These are phyloP conservation scores for Urochloa ruziziensis DNA, from an alignment of 176 grass and related monocot genomes.

Conservation along the genomic window DNA sequence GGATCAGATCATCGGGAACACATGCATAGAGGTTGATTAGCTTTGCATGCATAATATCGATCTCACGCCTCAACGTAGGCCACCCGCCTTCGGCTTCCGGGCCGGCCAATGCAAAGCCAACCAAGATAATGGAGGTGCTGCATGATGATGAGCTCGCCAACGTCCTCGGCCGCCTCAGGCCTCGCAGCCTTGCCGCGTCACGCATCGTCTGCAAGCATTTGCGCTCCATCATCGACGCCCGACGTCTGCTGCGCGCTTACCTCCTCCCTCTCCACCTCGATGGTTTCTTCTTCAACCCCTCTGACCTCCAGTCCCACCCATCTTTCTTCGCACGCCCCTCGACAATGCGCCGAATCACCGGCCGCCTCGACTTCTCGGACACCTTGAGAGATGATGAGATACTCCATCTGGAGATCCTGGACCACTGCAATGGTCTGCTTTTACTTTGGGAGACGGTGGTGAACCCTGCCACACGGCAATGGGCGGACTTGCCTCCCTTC, in stretches of 20 bases:
- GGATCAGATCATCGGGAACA: too few species aligned
- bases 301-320: not conserved
- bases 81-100: too few species aligned
- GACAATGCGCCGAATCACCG: too few species aligned
- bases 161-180: not conserved
- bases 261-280: not conserved
- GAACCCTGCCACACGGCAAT: conserved; percentile 7
- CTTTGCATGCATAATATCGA: too few species aligned
- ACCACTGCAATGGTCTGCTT: not conserved
- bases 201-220: not conserved
- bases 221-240: not conserved
- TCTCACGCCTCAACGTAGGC: too few species aligned
- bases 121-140: too few species aligned
- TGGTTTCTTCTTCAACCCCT: not conserved
- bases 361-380: not conserved
- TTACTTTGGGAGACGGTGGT: not conserved
- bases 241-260: not conserved
- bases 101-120: too few species aligned
- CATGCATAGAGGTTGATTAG: too few species aligned
- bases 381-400: too few species aligned
- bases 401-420: not conserved
- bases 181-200: not conserved
- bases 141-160: not conserved
- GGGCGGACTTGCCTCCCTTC: not conserved
- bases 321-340: not conserved